These are phyloP conservation scores for Eucalyptus victrix DNA, from an alignment of 345 rosid species.

Conservation along the genomic window DNA sequence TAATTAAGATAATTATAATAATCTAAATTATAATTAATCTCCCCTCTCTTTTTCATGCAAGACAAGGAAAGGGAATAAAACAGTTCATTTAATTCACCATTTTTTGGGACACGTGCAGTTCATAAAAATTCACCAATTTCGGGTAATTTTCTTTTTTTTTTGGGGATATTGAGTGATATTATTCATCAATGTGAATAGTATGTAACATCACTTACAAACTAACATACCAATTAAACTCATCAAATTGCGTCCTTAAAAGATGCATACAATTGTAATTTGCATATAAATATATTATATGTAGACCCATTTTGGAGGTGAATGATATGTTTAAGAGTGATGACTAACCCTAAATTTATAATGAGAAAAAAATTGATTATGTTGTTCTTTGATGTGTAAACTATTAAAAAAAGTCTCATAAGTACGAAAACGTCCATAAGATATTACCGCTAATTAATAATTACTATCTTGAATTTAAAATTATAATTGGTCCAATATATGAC, in stretches of 20 bases:
- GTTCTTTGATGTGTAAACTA: background rate
- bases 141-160: background rate
- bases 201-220: background rate
- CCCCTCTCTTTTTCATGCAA: background rate
- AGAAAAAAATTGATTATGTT: background rate
- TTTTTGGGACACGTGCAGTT: background rate
- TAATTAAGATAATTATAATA: background rate
- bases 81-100: background rate
- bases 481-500: background rate
- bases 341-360: background rate
- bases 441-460: background rate
- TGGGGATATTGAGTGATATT: background rate
- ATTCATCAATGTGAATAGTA: background rate
- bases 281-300: background rate
- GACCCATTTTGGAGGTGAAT: background rate
- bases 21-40: background rate
- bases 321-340: background rate
- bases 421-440: background rate
- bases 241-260: background rate
- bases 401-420: background rate
- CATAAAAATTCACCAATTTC: background rate
- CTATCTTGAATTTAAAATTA: background rate
- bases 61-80: background rate
- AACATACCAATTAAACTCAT: background rate
- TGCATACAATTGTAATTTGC: background rate